Conservation (phyloP, 495 filamentous ascomycete genomes). For the Neurospora cerealis region DNA sequence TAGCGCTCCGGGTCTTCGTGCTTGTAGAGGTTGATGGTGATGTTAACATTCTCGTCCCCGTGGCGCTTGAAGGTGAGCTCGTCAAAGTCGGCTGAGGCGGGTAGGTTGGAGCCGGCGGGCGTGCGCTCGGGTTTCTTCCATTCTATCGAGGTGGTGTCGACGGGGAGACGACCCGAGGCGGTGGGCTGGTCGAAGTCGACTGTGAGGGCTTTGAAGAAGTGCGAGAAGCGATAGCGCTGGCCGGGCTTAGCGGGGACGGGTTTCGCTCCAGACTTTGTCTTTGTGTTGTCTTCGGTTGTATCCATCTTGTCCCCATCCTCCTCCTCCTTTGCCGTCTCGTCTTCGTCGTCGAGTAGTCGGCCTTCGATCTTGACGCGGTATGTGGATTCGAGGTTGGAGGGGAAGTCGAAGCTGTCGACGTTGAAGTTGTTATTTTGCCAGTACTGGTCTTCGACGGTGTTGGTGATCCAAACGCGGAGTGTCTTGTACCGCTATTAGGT, state of each 20-base stretch:
- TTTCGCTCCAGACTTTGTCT: constrained; percentile 14
- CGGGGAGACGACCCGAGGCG: constrained; percentile 32
- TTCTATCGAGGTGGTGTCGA: constrained; percentile 49
- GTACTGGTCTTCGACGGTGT: constrained; percentile 87
- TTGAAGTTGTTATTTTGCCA: constrained; percentile 69
- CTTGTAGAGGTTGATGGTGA: constrained; percentile 75
- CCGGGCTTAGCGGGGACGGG: constrained; percentile 29
- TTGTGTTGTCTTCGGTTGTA: constrained; percentile 50
- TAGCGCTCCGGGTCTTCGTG: constrained; percentile 83
- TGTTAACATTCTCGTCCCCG: constrained; percentile 85
- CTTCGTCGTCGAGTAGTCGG: constrained; percentile 69
- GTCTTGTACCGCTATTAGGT: constrained; percentile 57
- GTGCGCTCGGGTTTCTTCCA: constrained; percentile 63
- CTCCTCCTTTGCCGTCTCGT: constrained; percentile 47
- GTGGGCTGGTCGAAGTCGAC: constrained; percentile 69
- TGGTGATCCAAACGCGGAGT: constrained; percentile 89
- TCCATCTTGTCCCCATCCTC: constrained; percentile 54
- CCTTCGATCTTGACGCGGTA: constrained; percentile 93
- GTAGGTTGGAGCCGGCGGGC: constrained; percentile 39
- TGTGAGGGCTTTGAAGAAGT: constrained; percentile 89
- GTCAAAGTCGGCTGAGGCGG: constrained; percentile 69
- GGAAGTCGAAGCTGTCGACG: constrained; percentile 65
- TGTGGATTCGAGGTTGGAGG: constrained; percentile 53
- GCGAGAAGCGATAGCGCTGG: constrained; percentile 60
- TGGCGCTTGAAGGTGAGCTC: constrained; percentile 82